Evolutionary conservation across 2,329 filamentous ascomycete genomes (phyloP).

Genomic region (Trichoderma brevicompactum): DNA sequence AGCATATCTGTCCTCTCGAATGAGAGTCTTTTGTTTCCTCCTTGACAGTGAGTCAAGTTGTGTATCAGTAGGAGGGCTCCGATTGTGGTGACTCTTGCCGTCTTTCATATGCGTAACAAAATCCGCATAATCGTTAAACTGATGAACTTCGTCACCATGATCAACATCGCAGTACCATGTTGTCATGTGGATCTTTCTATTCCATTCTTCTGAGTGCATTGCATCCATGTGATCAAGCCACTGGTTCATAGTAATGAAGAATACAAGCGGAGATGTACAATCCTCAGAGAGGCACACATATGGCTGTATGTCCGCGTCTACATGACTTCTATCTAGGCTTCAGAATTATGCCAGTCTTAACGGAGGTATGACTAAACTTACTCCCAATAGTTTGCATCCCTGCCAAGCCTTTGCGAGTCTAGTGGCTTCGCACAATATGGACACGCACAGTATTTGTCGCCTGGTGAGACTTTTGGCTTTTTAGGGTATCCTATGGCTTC

Average conservation of each 20-base stretch:
- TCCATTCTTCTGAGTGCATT: background rate
- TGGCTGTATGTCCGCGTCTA: conserved; percentile 2
- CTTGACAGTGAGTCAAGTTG: background rate
- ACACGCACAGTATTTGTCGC: background rate
- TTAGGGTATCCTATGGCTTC: background rate
- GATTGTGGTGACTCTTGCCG: background rate
- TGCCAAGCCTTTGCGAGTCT: background rate
- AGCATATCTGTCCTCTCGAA: background rate
- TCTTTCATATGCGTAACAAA: conserved; percentile 6
- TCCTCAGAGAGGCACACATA: conserved; percentile 4
- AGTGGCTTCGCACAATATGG: background rate
- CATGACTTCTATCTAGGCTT: background rate
- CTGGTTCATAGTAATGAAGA: background rate
- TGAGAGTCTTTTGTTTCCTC: background rate
- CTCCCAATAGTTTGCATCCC: background rate
- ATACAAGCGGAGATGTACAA: background rate
- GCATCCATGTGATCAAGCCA: conserved; percentile 1
- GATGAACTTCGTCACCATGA: background rate
- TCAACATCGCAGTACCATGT: conserved; percentile 7
- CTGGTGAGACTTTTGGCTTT: background rate
- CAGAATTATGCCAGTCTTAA: background rate
- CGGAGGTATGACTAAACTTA: background rate
- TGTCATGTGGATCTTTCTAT: background rate
- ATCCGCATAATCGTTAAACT: background rate
- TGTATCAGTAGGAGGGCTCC: background rate